Evolutionary conservation across 2,329 filamentous ascomycete genomes (phyloP).

Genomic region (Coniochaeta sp.): DNA sequence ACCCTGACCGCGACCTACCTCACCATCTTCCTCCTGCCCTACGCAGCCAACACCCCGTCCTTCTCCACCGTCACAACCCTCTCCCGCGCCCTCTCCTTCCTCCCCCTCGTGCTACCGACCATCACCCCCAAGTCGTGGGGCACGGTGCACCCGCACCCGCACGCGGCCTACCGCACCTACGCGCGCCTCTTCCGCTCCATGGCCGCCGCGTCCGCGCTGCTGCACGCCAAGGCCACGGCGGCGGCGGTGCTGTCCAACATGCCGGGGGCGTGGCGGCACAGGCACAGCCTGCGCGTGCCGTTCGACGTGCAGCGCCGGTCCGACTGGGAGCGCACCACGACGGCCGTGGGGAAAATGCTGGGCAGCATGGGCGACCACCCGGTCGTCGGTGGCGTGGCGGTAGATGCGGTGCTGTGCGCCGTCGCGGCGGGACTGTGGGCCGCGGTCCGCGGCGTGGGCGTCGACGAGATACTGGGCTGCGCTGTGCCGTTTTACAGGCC

Average conservation of each 20-base stretch:
- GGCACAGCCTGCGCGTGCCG: conserved; percentile 37
- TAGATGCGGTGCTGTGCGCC: conserved; percentile 50
- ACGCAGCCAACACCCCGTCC: conserved; percentile 29
- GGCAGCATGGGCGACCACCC: conserved; percentile 49
- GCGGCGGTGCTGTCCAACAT: conserved; percentile 37
- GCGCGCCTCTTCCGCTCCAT: conserved; percentile 39
- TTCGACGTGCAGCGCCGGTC: conserved; percentile 37
- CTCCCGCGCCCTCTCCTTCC: conserved; percentile 28
- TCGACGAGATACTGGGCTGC: conserved; percentile 37
- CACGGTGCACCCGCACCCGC: conserved; percentile 30
- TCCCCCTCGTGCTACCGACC: conserved; percentile 37
- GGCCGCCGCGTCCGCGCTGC: conserved; percentile 31
- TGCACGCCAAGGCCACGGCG: conserved; percentile 37
- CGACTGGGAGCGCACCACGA: conserved; percentile 36
- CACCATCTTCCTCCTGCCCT: conserved; percentile 29
- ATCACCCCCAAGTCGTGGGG: conserved; percentile 44
- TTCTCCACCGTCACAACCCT: conserved; percentile 28
- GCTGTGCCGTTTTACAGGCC: conserved; percentile 22
- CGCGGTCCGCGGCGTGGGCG: conserved; percentile 43
- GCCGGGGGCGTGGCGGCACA: conserved; percentile 38
- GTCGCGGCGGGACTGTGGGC: conserved; percentile 50
- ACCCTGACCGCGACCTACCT: conserved; percentile 26
- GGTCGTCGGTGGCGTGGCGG: conserved; percentile 46
- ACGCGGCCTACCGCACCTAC: conserved; percentile 31
- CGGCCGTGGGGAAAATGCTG: conserved; percentile 35